These are phyloP conservation scores for Mrakia frigida DNA, from an alignment of 768 basidiomycete genomes.

Conservation along the genomic window DNA sequence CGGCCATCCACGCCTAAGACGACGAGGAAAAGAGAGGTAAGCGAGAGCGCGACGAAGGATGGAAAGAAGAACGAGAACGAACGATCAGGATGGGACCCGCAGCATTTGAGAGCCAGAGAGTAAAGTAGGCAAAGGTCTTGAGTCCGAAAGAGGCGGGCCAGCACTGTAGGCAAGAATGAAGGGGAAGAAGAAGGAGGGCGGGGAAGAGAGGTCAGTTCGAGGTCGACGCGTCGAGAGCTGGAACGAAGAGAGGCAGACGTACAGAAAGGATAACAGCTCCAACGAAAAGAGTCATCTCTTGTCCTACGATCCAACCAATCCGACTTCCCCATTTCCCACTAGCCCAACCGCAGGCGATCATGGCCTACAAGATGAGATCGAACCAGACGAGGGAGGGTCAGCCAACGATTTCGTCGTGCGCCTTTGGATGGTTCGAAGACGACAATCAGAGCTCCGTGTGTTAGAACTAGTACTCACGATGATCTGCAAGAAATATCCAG, in stretches of 20 bases:
- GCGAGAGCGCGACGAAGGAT: background rate
- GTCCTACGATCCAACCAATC: constrained; percentile 33
- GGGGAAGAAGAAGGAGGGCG: too few species aligned
- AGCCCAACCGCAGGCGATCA: constrained; percentile 35
- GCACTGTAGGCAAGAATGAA: too few species aligned
- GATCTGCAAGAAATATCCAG: constrained; percentile 36
- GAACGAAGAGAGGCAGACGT: background rate
- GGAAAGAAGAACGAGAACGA: background rate
- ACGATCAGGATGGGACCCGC: constrained; percentile 35
- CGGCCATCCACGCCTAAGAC: constrained; percentile 32
- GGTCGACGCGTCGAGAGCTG: background rate
- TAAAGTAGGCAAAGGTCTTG: constrained; percentile 37
- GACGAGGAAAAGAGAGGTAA: background rate
- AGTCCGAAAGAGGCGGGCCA: constrained; percentile 34
- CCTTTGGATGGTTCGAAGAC: too few species aligned
- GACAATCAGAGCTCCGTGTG: too few species aligned
- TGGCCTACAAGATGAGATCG: too few species aligned
- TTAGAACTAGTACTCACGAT: too few species aligned
- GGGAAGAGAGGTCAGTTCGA: too few species aligned
- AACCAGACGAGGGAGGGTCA: too few species aligned
- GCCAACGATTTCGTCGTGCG: too few species aligned
- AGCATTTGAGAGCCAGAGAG: constrained; percentile 36
- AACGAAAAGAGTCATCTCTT: too few species aligned
- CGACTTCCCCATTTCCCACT: constrained; percentile 34
- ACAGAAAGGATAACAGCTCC: too few species aligned